Conservation (phyloP, 306 rosid genomes). For the Ormosia semicastrata region DNA sequence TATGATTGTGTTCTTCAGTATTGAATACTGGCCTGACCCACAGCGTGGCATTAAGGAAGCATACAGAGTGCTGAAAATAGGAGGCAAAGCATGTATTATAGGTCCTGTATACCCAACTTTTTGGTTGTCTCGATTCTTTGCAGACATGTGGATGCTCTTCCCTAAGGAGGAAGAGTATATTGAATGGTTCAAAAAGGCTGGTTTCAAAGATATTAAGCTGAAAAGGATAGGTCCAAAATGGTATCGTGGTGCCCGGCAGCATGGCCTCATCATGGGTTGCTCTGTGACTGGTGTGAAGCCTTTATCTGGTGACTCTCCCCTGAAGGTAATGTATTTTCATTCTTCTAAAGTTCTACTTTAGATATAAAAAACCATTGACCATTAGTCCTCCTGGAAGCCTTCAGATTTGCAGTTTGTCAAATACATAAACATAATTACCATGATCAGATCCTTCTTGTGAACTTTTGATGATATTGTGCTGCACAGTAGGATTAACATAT, state of each 20-base stretch:
- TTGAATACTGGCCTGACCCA: conserved; percentile 90
- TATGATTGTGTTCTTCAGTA: conserved; percentile 44
- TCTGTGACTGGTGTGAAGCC: conserved; percentile 84
- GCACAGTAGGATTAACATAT: neutral
- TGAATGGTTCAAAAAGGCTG: conserved; percentile 81
- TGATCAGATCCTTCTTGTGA: neutral
- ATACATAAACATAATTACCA: neutral
- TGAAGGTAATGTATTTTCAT: conserved; percentile 45
- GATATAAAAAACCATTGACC: neutral
- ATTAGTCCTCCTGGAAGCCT: neutral
- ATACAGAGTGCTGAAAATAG: conserved; percentile 72
- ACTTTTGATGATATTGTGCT: neutral
- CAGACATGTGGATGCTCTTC: conserved; percentile 85
- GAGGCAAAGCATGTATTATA: conserved; percentile 82
- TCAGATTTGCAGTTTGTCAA: neutral
- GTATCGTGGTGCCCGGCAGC: conserved; percentile 85
- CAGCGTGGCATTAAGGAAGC: conserved; percentile 91
- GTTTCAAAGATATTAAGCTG: conserved; percentile 69
- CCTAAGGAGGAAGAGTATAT: conserved; percentile 87
- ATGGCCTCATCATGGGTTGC: conserved; percentile 90
- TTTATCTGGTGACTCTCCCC: conserved; percentile 77
- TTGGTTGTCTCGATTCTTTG: conserved; percentile 85
- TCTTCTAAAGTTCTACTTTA: neutral
- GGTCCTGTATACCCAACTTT: conserved; percentile 91
- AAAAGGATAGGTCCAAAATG: conserved; percentile 93